phyloP scores from a whole-genome alignment of 1,284 basidiomycete genomes.

The Cutaneotrichosporon sp. region DNA sequence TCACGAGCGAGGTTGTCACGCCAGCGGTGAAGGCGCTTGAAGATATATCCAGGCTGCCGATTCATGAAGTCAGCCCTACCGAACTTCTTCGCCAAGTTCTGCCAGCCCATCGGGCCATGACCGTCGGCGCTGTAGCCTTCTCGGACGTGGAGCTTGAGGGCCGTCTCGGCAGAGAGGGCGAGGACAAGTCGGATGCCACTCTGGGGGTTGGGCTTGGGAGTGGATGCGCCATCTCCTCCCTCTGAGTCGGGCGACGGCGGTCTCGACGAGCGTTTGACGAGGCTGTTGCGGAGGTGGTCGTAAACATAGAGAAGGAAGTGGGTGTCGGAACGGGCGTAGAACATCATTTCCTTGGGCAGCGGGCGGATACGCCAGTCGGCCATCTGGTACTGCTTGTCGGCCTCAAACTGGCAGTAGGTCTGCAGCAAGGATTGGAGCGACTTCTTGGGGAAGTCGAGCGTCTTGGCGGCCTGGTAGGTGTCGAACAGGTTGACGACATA shows the following conservation, averaged over 20 bases:
- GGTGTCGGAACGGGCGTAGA: slow-evolving; percentile 93
- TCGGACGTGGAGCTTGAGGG: slow-evolving; percentile 66
- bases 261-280: slow-evolving; percentile 61
- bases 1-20: slow-evolving; percentile 76
- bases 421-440: slow-evolving; percentile 82
- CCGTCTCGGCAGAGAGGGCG: slow-evolving; percentile 68
- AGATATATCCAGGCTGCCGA: slow-evolving; percentile 63
- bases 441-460: slow-evolving; percentile 79
- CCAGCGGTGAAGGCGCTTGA: slow-evolving; percentile 78
- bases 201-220: slow-evolving; percentile 35
- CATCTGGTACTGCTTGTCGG: slow-evolving; percentile 94
- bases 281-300: slow-evolving; percentile 84
- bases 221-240: slow-evolving; percentile 12
- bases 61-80: slow-evolving; percentile 61
- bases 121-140: slow-evolving; percentile 69
- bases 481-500: slow-evolving; percentile 96
- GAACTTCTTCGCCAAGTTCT: slow-evolving; percentile 73
- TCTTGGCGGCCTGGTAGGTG: slow-evolving; percentile 90
- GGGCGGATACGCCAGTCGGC: slow-evolving; percentile 97
- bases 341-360: slow-evolving; percentile 81
- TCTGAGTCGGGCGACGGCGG: slow-evolving; percentile 33
- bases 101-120: slow-evolving; percentile 71
- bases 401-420: slow-evolving; percentile 85
- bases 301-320: slow-evolving; percentile 93
- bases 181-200: slow-evolving; percentile 60